Base-by-base conservation (phyloP, 306 rosid genomes). In the Luffa aegyptiaca region DNA sequence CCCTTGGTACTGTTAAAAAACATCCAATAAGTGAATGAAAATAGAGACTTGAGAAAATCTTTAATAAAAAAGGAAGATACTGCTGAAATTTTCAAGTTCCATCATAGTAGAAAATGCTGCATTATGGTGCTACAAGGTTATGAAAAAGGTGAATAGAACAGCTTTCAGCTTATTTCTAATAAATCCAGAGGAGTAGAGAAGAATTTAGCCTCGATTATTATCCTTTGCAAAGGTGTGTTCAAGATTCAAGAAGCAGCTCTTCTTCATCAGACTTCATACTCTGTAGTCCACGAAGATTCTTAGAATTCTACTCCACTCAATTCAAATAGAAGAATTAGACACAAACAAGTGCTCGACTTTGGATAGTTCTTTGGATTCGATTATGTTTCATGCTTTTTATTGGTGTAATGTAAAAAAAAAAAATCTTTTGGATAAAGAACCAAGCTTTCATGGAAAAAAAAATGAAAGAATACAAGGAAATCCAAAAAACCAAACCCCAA, bases 1-100 rank as follows among this genome's bases (percentile, higher is more conserved):
- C 98, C 98, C 85, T 89, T 92, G 84, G 88, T 80, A 88, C 97
- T 93, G 94, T 83, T 65, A 80, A 73, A 82, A 76, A 84, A 73
- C 81, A 82, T 75, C 61, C 83, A 80, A 85, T 78, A 86, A 83
- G 82, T 53, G 9, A 79, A 36, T n/a, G 39, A 36, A 17, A 62
- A 33, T 36, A 46, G 72, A 76, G 56, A 13, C 69, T 62, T 62
- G 44, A 72, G 39, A 26, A 72, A 26, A 72, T 26, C 20, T 61
- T 61, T 11, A 61, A 61, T 31, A 33, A 11, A 61, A 33, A 33
- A 62, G 41, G n/a, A 62, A 62, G 69, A 64, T 13, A 64, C 4
- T 35, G 7, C 42, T 5, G 42, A 64, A 35, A 64, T 64, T 64
- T 6, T 35, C 45, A 35, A 36, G 20, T 36, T 64, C 20, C 45